Base-by-base conservation (phyloP, 2,329 filamentous ascomycete genomes). In the Diplodia intermedia region DNA sequence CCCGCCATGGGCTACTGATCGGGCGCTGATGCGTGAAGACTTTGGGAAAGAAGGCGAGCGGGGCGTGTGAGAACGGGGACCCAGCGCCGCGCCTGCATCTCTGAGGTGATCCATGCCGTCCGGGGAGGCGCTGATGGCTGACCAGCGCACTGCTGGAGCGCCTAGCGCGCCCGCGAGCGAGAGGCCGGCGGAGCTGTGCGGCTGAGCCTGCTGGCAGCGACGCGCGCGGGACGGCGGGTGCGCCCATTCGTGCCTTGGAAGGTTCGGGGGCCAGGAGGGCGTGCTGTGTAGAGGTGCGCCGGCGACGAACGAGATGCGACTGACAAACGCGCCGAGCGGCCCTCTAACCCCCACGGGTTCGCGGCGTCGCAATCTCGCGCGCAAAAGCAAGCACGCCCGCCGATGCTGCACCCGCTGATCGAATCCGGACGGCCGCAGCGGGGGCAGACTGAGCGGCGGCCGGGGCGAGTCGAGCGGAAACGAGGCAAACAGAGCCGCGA, bases 21-120 rank as follows among this genome's bases (percentile, higher is more conserved):
- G 47, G 54, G 65, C 65, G 65, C 55, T 40, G 14, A 11, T 47
- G 65, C 65, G 53, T 67, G 53, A 50, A 57, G 65, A 67, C 38
- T 38, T n/a, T 40, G 18, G 65, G 20, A 60, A 67, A 52, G 54
- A 60, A 54, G 65, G 65, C 54, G 40, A 53, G 57, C 15, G 65
- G 65, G 40, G 43, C 54, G 65, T 14, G 54, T 8, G 23, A 47
- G 60, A 63, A 63, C 52, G 60, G 60, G 60, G 43, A 63, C 40
- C 7, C 60, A 63, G 47, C 60, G 43, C 60, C 60, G 47, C 43
- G 60, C 14, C 43, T 63, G 60, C 60, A 31, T 63, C 47, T 38
- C n/a, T 26, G 60, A 18, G 60, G 29, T 52, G 43, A 63, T 63
- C 43, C 43, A 52, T 63, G 47, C 60, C 43, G 40, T 49, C 33